Percentiles rank a stretch among this genome's conserved stretches.
Conservation (phyloP, 352 stramenopile genomes). For the Globisporangium lucens region DNA sequence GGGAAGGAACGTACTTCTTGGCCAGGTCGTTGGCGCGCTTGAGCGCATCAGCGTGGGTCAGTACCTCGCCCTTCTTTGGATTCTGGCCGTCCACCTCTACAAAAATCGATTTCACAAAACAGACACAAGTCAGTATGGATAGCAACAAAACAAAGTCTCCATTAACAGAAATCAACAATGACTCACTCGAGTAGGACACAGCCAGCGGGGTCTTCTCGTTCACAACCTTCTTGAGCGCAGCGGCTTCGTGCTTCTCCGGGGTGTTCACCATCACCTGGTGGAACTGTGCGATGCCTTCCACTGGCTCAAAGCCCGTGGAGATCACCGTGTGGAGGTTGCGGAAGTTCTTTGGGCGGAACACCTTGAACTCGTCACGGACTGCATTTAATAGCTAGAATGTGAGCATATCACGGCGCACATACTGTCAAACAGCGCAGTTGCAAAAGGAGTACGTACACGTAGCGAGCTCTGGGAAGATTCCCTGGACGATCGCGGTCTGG, state of each 20-base stretch:
- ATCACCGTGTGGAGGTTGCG: conserved; percentile 82
- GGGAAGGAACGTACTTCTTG: conserved; percentile 47
- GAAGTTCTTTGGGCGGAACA: conserved; percentile 81
- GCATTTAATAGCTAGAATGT: no score
- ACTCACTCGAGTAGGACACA: conserved; percentile 79
- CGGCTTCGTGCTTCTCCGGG: conserved; percentile 61
- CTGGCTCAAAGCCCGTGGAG: conserved; percentile 70
- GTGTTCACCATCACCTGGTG: conserved; percentile 80
- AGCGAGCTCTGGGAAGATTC: conserved; percentile 71
- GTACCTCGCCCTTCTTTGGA: conserved; percentile 74
- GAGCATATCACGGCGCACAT: not conserved
- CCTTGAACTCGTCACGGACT: conserved; percentile 42
- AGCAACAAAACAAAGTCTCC: not conserved
- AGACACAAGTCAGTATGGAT: conserved; percentile 13
- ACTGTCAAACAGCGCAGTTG: not conserved
- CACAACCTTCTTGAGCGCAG: conserved; percentile 55
- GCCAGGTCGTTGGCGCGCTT: conserved; percentile 66
- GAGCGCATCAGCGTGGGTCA: conserved; percentile 80
- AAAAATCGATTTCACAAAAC: conserved; percentile 4
- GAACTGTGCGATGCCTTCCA: conserved; percentile 76
- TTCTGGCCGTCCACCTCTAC: conserved; percentile 71
- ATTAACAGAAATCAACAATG: not conserved
- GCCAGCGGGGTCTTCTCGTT: conserved; percentile 69
- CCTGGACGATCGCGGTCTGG: conserved; percentile 67
- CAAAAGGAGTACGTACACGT: conserved; percentile 45